phyloP scores from a whole-genome alignment of 31 red algal genomes.

The Asparagopsis taxiformis region DNA sequence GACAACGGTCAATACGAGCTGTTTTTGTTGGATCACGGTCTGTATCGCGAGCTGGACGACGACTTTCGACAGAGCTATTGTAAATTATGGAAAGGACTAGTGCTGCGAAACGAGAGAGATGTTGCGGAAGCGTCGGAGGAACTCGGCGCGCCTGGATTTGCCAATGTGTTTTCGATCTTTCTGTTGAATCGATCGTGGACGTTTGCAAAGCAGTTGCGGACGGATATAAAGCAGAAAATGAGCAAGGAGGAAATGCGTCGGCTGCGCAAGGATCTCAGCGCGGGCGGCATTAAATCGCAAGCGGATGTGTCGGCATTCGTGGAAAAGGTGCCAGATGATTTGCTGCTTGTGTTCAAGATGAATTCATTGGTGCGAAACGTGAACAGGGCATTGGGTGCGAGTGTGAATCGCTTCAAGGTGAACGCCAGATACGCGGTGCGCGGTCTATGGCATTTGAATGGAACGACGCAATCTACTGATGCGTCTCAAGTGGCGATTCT shows the following conservation, averaged over 20 bases:
- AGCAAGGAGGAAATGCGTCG: slow-evolving; percentile 30
- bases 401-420: slow-evolving; percentile 66
- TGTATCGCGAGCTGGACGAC: slow-evolving; percentile 81
- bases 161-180: slow-evolving; percentile 53
- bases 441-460: slow-evolving; percentile 33
- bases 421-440: slow-evolving; percentile 60
- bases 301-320: slow-evolving; percentile 41
- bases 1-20: slow-evolving; percentile 44
- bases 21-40: slow-evolving; percentile 89
- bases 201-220: slow-evolving; percentile 19
- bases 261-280: slow-evolving; percentile 22
- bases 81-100: slow-evolving; percentile 52
- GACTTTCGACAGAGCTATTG: slow-evolving; percentile 53
- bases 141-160: slow-evolving; percentile 39
- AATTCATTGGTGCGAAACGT: slow-evolving; percentile 60
- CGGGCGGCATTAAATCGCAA: slow-evolving; percentile 32
- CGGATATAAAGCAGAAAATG: slow-evolving; percentile 47
- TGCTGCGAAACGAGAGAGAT: slow-evolving; percentile 13
- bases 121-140: slow-evolving; percentile 52
- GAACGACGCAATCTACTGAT: neutral
- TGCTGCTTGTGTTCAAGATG: slow-evolving; percentile 67
- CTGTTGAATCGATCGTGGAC: slow-evolving; percentile 61
- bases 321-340: slow-evolving; percentile 38
- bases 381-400: slow-evolving; percentile 46
- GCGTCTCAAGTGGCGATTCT: slow-evolving; percentile 9